Conservation (phyloP, 371 early-diverging fungal genomes). For the Amoeboaphelidium protococcarum region DNA sequence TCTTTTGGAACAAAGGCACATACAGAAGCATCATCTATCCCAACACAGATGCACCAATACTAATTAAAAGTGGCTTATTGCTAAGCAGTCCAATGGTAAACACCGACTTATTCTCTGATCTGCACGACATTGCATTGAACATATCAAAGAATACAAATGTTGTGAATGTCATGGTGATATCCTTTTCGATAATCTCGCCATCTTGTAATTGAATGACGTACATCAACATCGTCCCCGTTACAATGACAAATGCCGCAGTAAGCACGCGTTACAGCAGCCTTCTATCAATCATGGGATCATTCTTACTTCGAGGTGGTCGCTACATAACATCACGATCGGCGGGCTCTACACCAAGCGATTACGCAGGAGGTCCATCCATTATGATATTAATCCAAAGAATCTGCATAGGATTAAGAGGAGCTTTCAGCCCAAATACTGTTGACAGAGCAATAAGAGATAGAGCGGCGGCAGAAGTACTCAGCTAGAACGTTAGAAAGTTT, state of each 20-base stretch:
- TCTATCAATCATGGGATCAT: constrained; percentile 44
- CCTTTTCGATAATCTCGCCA: constrained; percentile 39
- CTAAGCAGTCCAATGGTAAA: constrained; percentile 43
- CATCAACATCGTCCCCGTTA: constrained; percentile 56
- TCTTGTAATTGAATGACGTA: constrained; percentile 52
- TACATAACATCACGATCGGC: constrained; percentile 55
- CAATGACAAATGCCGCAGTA: constrained; percentile 47
- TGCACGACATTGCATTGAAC: constrained; percentile 75
- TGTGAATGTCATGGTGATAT: constrained; percentile 90
- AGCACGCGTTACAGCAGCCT: constrained; percentile 43
- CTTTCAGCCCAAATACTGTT: constrained; percentile 54
- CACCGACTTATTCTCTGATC: constrained; percentile 56
- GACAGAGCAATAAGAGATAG: constrained; percentile 57
- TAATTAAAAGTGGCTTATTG: constrained; percentile 62
- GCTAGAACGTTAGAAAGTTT: too few relatives aligned
- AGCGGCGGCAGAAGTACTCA: constrained; percentile 57
- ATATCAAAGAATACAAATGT: constrained; percentile 84
- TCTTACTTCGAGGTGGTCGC: constrained; percentile 44
- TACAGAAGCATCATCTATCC: constrained; percentile 71
- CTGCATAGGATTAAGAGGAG: constrained; percentile 89
- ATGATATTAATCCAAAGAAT: constrained; percentile 86
- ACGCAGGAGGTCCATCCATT: constrained; percentile 80
- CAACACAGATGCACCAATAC: constrained; percentile 45
- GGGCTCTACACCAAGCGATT: constrained; percentile 61
- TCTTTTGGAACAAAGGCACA: constrained; percentile 57